phyloP scores from a whole-genome alignment of 257 asterid genomes.

The Forsythia suspensa region DNA sequence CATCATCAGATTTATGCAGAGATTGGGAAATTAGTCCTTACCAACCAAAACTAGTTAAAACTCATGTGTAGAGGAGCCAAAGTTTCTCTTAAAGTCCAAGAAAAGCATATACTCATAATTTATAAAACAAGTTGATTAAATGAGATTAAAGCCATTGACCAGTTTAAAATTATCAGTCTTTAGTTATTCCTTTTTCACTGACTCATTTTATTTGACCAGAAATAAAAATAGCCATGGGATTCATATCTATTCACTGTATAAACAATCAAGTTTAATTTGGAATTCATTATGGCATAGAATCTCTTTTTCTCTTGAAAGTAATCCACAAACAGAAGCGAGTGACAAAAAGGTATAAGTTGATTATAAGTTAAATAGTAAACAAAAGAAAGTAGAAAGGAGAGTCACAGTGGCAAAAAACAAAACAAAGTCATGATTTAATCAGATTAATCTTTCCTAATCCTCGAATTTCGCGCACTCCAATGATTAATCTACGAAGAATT shows the following conservation, averaged over 20 bases:
- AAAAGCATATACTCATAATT: slow-evolving; percentile 19
- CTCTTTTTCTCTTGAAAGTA: slow-evolving; percentile 33
- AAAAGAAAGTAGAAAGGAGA: slow-evolving; percentile 26
- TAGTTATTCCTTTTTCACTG: neutral
- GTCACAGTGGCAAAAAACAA: slow-evolving; percentile 74
- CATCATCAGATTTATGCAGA: neutral
- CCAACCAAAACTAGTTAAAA: neutral
- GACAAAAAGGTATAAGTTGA: slow-evolving; percentile 29
- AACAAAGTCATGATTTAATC: slow-evolving; percentile 62
- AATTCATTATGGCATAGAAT: slow-evolving; percentile 36
- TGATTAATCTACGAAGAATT: slow-evolving; percentile 55
- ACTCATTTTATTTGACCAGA: slow-evolving; percentile 5
- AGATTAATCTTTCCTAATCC: slow-evolving; percentile 54
- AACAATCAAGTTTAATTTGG: slow-evolving; percentile 15
- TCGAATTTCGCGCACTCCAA: slow-evolving; percentile 60
- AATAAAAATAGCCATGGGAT: too few species aligned
- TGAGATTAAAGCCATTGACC: slow-evolving; percentile 30
- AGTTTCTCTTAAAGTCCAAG: slow-evolving; percentile 42
- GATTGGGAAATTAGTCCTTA: neutral
- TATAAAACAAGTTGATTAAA: slow-evolving; percentile 24
- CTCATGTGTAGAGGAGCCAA: slow-evolving; percentile 4
- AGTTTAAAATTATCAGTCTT: slow-evolving; percentile 20
- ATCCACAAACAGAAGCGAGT: slow-evolving; percentile 28
- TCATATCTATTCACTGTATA: neutral
- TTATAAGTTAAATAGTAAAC: slow-evolving; percentile 14